Evolutionary conservation across 225 moss, liverwort and hornwort species (phyloP).

Genomic region (Pleurozium schreberi): DNA sequence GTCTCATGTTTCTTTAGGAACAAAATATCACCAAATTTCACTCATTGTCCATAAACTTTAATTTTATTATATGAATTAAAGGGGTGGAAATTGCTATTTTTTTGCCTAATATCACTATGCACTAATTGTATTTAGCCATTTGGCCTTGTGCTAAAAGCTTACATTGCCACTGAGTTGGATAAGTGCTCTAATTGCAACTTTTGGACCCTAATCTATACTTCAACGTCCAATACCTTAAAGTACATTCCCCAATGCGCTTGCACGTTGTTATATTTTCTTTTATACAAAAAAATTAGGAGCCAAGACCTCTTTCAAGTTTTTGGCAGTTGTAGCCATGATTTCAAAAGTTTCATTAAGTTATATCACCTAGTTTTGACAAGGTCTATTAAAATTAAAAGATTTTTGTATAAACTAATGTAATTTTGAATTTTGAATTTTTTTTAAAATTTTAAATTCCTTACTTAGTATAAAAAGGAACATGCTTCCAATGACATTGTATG

Average conservation of each 20-base stretch:
- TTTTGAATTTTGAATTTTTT: too few species aligned
- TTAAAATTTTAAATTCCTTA: too few species aligned
- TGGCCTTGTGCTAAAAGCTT: neutral
- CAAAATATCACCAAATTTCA: neutral
- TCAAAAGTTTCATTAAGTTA: neutral
- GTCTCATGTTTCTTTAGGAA: rapidly evolving
- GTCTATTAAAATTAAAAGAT: neutral
- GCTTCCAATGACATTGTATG: neutral
- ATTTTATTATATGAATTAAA: neutral
- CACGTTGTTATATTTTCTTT: neutral
- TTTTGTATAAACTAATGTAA: neutral
- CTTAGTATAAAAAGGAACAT: neutral
- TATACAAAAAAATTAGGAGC: neutral
- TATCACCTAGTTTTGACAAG: neutral
- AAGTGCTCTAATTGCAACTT: too few species aligned
- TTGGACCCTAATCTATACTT: too few species aligned
- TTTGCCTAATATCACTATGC: neutral
- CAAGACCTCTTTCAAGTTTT: neutral
- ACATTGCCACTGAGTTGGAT: neutral
- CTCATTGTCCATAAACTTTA: rapidly evolving
- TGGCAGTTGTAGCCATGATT: neutral
- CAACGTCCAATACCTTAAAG: too few species aligned
- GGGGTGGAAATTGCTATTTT: rapidly evolving
- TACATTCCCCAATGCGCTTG: neutral
- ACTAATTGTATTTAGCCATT: neutral